Base-by-base conservation (phyloP, 345 rosid genomes). In the Mangifera indica region DNA sequence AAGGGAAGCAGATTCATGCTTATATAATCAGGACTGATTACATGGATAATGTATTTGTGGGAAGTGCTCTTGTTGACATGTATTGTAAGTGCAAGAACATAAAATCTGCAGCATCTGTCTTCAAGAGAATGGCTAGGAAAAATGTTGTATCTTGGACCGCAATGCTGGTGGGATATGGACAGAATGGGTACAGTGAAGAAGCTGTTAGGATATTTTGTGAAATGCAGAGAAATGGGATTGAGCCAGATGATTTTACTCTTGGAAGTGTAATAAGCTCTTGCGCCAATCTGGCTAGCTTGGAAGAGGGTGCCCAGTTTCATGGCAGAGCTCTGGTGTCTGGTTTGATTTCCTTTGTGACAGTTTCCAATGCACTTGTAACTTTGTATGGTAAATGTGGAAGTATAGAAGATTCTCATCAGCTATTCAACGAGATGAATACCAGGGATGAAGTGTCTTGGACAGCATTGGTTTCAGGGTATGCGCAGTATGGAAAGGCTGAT, bases 101-200 rank as follows among this genome's bases (percentile, higher is more conserved):
- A 77, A 60, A 69, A 46, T 84, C 81, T 63, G 98, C 97, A 5
- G 89, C 84, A 79, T 76, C 81, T 52, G 90, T 92, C 76, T 92
- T 90, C 63, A 72, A 73, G 77, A 75, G 81, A 72, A 89, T 89
- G 95, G 75, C 67, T 15, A 58, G 63, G 75, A 94, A 86, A 84
- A 94, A 92, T 76, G 93, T 92, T 69, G 90, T 92, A 57, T 87
- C 98, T 44, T 90, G 98, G 96, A 94, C 98, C 67, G 93, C 98
- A 64, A 85, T 94, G 95, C 81, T 90, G 25, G 98, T 90, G 81
- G 97, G 97, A 62, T 92, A 90, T 81, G 97, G 96, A 45, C 95
- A 90, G 75, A 87, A 85, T 42, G 98, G 97, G 15, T 85, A 77
- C 74, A 79, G 88, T 54, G 97, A 86, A 80, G 93, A 94, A 72